These are phyloP conservation scores for Neopestalotiopsis clavispora DNA, from an alignment of 2,329 filamentous ascomycete species.

Conservation along the genomic window DNA sequence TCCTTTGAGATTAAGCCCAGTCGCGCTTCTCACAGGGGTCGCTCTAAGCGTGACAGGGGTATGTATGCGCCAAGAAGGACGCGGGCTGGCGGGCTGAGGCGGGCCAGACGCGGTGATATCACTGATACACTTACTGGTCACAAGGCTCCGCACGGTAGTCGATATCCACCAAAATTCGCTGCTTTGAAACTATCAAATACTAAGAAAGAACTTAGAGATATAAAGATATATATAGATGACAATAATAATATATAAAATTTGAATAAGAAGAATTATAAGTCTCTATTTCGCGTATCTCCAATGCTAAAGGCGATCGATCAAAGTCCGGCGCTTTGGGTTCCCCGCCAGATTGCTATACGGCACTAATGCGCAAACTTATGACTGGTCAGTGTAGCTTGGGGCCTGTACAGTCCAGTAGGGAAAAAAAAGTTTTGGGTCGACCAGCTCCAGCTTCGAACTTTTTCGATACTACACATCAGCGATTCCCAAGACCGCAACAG, in stretches of 20 bases:
- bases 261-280: too few relatives aligned
- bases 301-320: too few relatives aligned
- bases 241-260: too few relatives aligned
- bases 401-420: neutral
- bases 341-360: too few relatives aligned
- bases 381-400: neutral
- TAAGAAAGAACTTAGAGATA: too few relatives aligned
- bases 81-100: neutral
- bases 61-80: neutral
- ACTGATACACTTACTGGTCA: neutral
- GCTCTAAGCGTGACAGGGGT: neutral
- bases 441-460: constrained; percentile 19
- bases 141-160: too few relatives aligned
- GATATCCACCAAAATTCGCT: too few relatives aligned
- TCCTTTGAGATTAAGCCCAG: neutral
- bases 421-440: constrained; percentile 19
- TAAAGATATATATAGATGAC: too few relatives aligned
- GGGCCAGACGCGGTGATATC: constrained; percentile 15
- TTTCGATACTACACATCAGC: constrained; percentile 10
- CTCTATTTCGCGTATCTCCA: too few relatives aligned
- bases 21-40: constrained; percentile 4
- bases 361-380: too few relatives aligned
- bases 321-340: too few relatives aligned
- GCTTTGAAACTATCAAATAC: too few relatives aligned
- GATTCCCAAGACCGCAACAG: constrained; percentile 9